Evolutionary conservation across 2,329 filamentous ascomycete genomes (phyloP).

Genomic region (Cladosporium sp.): DNA sequence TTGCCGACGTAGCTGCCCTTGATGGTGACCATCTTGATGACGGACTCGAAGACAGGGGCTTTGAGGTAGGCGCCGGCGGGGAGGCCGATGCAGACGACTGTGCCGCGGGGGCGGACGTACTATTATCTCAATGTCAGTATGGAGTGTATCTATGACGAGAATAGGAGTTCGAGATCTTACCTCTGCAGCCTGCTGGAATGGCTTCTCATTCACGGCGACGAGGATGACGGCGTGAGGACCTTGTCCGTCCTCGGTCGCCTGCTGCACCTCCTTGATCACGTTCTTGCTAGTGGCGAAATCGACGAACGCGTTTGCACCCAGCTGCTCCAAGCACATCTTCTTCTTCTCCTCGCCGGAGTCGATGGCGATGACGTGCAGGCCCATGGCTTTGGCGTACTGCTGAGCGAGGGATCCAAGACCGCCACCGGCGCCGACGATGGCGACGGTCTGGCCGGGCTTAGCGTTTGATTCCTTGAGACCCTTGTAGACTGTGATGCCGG

Average conservation of each 20-base stretch:
- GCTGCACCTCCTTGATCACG: conserved; percentile 80
- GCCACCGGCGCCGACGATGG: conserved; percentile 83
- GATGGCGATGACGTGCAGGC: conserved; percentile 75
- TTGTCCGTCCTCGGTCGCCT: conserved; percentile 73
- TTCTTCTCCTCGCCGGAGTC: conserved; percentile 82
- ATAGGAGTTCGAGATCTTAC: conserved; percentile 24
- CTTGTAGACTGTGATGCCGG: conserved; percentile 87
- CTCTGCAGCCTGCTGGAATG: conserved; percentile 89
- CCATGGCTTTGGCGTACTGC: conserved; percentile 92
- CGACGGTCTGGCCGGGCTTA: conserved; percentile 73
- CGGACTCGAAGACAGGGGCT: conserved; percentile 86
- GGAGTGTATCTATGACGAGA: too few species aligned
- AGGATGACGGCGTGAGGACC: conserved; percentile 87
- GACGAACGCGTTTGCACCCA: conserved; percentile 73
- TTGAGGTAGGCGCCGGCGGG: conserved; percentile 76
- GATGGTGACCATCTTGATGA: conserved; percentile 88
- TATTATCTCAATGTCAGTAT: conserved; percentile 28
- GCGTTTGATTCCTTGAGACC: conserved; percentile 82
- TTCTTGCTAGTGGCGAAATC: conserved; percentile 78
- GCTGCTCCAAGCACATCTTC: conserved; percentile 62
- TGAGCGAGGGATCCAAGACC: conserved; percentile 76
- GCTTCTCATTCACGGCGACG: conserved; percentile 83
- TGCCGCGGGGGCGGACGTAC: conserved; percentile 81
- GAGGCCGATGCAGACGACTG: conserved; percentile 85
- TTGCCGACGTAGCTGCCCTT: conserved; percentile 94